A percentile compares a stretch with the other conserved stretches of the same genome.
These are phyloP conservation scores for Ailanthus altissimus DNA, from an alignment of 345 rosid species.

Conservation along the genomic window DNA sequence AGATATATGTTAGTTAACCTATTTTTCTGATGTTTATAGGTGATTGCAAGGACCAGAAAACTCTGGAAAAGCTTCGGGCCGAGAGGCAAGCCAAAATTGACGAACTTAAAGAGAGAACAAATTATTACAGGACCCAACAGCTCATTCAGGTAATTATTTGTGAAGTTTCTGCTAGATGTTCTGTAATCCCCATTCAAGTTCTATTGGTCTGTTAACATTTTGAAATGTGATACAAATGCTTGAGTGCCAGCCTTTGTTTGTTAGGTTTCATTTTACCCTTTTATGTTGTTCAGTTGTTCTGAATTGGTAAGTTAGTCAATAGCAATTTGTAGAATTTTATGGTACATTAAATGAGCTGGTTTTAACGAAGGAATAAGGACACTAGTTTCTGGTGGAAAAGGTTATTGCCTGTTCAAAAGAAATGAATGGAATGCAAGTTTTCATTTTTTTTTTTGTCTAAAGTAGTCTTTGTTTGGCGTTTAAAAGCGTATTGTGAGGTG, in stretches of 20 bases:
- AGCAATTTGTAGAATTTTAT: not conserved
- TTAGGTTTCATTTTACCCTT: not conserved
- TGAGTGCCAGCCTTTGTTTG: not conserved
- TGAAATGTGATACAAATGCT: not conserved
- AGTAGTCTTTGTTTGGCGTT: not conserved
- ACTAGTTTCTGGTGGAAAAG: not conserved
- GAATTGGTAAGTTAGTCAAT: not conserved
- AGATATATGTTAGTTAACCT: conserved; percentile 13
- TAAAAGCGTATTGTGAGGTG: not conserved
- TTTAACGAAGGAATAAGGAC: not conserved
- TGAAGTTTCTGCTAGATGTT: not conserved
- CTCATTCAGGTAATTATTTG: conserved; percentile 73
- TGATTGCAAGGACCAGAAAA: conserved; percentile 81
- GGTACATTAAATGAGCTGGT: not conserved
- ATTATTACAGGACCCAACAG: conserved; percentile 87
- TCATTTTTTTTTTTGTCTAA: not conserved
- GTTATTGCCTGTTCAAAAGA: not conserved
- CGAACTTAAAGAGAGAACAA: conserved; percentile 93
- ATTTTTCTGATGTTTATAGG: conserved; percentile 41
- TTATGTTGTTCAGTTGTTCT: conserved; percentile 2
- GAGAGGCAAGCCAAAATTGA: conserved; percentile 90
- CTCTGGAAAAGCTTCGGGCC: conserved; percentile 75
- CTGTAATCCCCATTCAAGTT: not conserved
- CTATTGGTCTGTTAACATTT: conserved; percentile 3
- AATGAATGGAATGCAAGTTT: not conserved